Conservation (phyloP, 345 rosid genomes). For the Linum trigynum region DNA sequence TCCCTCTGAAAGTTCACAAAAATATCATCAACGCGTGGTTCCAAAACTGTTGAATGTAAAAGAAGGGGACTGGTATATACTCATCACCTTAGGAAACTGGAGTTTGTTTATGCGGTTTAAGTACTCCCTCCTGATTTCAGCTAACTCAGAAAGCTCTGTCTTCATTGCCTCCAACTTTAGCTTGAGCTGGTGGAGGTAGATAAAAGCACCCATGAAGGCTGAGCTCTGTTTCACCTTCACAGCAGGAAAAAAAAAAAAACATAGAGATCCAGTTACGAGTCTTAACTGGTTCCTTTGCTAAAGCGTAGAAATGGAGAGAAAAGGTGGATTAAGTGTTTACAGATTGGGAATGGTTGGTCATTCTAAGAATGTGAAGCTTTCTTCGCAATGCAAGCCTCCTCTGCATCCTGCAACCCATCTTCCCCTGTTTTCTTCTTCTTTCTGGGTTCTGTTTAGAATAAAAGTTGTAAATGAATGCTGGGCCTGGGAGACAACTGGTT, state of each 20-base stretch:
- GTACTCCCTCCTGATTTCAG: constrained; percentile 33
- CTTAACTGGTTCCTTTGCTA: background rate
- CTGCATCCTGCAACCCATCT: constrained; percentile 39
- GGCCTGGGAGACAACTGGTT: background rate
- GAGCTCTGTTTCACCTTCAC: constrained; percentile 39
- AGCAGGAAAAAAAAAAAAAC: constrained; percentile 9
- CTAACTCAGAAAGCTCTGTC: constrained; percentile 30
- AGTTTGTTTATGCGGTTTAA: constrained; percentile 22
- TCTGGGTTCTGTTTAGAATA: constrained; percentile 1
- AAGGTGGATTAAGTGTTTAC: constrained; percentile 17
- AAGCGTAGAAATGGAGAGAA: background rate
- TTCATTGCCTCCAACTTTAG: constrained; percentile 45
- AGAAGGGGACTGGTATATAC: too few relatives aligned
- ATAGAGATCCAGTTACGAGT: background rate
- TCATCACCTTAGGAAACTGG: constrained; percentile 39
- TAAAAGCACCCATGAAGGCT: constrained; percentile 33
- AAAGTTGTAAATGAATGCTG: too few relatives aligned
- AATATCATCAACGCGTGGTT: too few relatives aligned
- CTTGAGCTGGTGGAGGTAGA: constrained; percentile 46
- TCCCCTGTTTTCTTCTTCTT: constrained; percentile 7
- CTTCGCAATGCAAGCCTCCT: constrained; percentile 34
- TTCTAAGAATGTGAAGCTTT: constrained; percentile 40
- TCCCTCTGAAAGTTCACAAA: constrained; percentile 24
- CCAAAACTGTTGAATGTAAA: too few relatives aligned
- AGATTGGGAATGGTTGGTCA: constrained; percentile 37